Evolutionary conservation across 345 rosid species (phyloP).

Genomic region (Murraya koenigii): DNA sequence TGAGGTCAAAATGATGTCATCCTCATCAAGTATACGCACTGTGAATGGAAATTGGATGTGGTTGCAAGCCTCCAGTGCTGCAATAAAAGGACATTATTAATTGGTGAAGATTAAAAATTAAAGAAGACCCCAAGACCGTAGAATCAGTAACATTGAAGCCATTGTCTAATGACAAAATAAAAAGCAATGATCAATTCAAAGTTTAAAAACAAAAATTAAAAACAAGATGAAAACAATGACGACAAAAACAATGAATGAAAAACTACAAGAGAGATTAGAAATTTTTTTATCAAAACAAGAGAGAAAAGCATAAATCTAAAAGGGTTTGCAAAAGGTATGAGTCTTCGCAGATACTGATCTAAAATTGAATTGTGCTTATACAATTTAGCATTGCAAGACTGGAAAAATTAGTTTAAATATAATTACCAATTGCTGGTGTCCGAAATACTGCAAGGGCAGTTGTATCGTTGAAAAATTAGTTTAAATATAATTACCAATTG

Average conservation of each 20-base stretch:
- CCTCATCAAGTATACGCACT: conserved; percentile 61
- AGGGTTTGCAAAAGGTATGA: neutral
- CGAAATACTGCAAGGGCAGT: conserved; percentile 84
- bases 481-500: conserved; percentile 46
- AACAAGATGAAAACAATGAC: neutral
- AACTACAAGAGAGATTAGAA: neutral
- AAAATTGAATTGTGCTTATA: neutral
- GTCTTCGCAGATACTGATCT: neutral
- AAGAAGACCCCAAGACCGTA: neutral
- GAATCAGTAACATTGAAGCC: neutral
- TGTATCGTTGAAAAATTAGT: conserved; percentile 72
- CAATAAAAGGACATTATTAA: conserved; percentile 25
- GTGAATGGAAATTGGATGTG: conserved; percentile 58
- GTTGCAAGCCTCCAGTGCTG: conserved; percentile 75
- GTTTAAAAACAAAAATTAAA: too few species aligned
- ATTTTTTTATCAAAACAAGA: too few species aligned
- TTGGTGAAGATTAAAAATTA: neutral
- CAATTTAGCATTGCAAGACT: neutral
- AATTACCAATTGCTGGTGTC: conserved; percentile 68
- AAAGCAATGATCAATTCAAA: neutral
- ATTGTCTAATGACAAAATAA: neutral
- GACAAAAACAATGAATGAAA: neutral
- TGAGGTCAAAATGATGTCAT: conserved; percentile 55
- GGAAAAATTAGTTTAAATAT: neutral
- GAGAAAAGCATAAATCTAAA: neutral